These are phyloP conservation scores for Dryas integrifolia DNA, from an alignment of 331 rosid species.

Conservation along the genomic window DNA sequence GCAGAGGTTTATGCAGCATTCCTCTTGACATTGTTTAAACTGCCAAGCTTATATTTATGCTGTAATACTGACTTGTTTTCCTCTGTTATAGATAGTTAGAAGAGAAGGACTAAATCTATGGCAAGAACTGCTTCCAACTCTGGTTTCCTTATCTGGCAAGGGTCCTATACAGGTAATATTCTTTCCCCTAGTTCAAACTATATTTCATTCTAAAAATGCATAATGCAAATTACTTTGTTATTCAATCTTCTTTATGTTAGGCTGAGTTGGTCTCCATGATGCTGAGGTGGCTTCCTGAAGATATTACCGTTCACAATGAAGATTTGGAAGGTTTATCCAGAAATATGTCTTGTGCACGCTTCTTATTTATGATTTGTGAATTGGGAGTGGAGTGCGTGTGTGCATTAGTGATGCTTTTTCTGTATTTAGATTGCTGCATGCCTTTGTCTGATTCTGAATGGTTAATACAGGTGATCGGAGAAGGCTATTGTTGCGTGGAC, in stretches of 20 bases:
- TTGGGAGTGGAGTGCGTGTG: not conserved
- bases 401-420: constrained; percentile 24
- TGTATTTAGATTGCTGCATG: constrained; percentile 19
- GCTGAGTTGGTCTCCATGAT: constrained; percentile 95
- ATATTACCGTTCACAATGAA: constrained; percentile 92
- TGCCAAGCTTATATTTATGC: constrained; percentile 1
- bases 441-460: constrained; percentile 32
- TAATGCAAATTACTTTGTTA: constrained; percentile 5
- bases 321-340: constrained; percentile 81
- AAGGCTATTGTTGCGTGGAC: constrained; percentile 82
- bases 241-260: constrained; percentile 39
- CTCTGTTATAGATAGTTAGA: constrained; percentile 69
- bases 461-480: constrained; percentile 70
- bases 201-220: constrained; percentile 18
- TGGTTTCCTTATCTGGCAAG: constrained; percentile 69
- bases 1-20: constrained; percentile 65
- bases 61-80: not conserved
- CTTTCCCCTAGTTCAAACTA: constrained; percentile 17
- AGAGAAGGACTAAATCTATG: constrained; percentile 78
- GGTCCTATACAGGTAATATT: constrained; percentile 83
- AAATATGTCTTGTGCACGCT: constrained; percentile 19
- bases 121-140: constrained; percentile 70
- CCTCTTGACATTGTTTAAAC: constrained; percentile 21
- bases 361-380: not conserved
- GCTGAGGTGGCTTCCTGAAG: constrained; percentile 99